Evolutionary conservation across 139 green algal genomes (phyloP), one percentile per base, ranked within the genome.

Genomic region (Tetradesmus obliquus): DNA sequence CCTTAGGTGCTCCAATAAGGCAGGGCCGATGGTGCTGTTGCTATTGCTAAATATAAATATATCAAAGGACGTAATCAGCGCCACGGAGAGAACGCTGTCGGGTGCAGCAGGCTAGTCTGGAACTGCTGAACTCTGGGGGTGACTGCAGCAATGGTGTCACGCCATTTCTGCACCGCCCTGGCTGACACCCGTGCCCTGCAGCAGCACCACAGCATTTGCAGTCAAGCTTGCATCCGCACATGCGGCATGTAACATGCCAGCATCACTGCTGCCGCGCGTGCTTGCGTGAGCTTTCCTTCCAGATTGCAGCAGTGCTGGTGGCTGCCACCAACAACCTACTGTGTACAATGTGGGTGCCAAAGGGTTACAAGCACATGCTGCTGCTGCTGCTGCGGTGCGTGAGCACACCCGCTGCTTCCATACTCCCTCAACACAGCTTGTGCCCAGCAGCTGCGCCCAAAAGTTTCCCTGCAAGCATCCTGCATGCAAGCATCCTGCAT

Each of bases 61-160:
- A 45, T 45, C 32, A 45, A 45, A 45, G 32, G 32, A 45, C 32
- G n/a, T 54, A 8, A 2, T 92, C 79, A 97, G 86, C 96, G 91
- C 96, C 96, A 97, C 0, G 95, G 93, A 4, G 95, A 97, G 87
- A 97, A 96, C 54, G 90, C 69, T 15, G 92, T 87, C 2, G 96
- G 94, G 4, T 94, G 84, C 60, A 97, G 89, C 93, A 97, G 94
- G 45, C 86, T 81, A 0, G 90, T 95, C 8, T 90, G 94, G 93
- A 98, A 98, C 74, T 95, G 87, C 88, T 97, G 95, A 79, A 98
- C 96, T 0, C 93, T 90, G 0, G 96, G 95, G 0, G 96, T 97
- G 4, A 98, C 94, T 1, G 91, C 79, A 20, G 81, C 94, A 15
- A 98, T 97, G 32, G 92, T 90, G 20, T 97, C 93, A 0, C 94